phyloP scores from a whole-genome alignment of 2,329 filamentous ascomycete genomes.

The Phaeoacremonium minimum region DNA sequence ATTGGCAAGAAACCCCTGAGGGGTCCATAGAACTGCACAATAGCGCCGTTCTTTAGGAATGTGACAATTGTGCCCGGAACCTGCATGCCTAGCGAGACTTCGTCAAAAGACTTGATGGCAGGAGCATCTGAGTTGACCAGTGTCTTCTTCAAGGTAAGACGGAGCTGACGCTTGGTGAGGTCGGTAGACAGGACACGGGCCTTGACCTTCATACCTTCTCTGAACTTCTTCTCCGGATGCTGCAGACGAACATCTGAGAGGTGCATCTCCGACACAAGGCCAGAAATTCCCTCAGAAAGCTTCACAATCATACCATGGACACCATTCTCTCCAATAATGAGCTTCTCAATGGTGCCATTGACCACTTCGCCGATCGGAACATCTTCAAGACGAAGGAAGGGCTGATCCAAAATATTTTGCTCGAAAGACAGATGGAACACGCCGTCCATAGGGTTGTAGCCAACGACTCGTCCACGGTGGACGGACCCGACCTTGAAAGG shows the following conservation, averaged over 20 bases:
- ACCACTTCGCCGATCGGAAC: slow-evolving; percentile 77
- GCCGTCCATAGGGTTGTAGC: slow-evolving; percentile 84
- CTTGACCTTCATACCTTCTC: slow-evolving; percentile 79
- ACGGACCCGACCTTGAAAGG: slow-evolving; percentile 72
- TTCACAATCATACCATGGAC: slow-evolving; percentile 78
- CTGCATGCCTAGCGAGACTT: slow-evolving; percentile 69
- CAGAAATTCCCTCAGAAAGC: slow-evolving; percentile 80
- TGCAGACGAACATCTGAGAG: slow-evolving; percentile 83
- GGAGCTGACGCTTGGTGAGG: slow-evolving; percentile 69
- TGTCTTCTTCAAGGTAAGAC: slow-evolving; percentile 90
- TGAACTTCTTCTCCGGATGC: slow-evolving; percentile 94
- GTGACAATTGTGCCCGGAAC: slow-evolving; percentile 85
- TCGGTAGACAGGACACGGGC: slow-evolving; percentile 81
- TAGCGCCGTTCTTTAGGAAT: slow-evolving; percentile 71
- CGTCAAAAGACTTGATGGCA: slow-evolving; percentile 74
- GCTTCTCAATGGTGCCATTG: slow-evolving; percentile 77
- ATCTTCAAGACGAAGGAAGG: slow-evolving; percentile 89
- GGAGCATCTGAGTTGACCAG: slow-evolving; percentile 82
- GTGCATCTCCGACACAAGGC: slow-evolving; percentile 84
- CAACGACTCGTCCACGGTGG: slow-evolving; percentile 77
- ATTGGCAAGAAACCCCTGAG: slow-evolving; percentile 86
- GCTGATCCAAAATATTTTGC: slow-evolving; percentile 75
- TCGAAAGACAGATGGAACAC: slow-evolving; percentile 83
- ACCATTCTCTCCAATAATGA: slow-evolving; percentile 74
- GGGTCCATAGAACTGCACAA: slow-evolving; percentile 86